Base-by-base conservation (phyloP, 192 early-diverging fungal species). In the Paraglomus occultum region DNA sequence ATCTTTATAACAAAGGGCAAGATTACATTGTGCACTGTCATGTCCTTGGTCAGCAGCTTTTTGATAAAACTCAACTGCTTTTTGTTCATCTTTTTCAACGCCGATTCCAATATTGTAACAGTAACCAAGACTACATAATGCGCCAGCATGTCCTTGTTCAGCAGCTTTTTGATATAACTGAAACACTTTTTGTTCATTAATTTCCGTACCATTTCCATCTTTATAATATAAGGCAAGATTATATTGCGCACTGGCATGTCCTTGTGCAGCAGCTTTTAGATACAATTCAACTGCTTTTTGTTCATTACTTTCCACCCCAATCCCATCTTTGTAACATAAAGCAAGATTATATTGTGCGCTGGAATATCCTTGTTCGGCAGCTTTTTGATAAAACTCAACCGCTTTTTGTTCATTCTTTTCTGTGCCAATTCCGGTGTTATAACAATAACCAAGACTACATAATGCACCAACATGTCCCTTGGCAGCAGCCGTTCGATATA, bases 181-280 rank as follows among this genome's bases (percentile, higher is more conserved):
- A 31, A 85, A 88, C 53, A 84, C 81, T 11, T 81, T 72, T 64
- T 80, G 64, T 68, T 64, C 40, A 64, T 85, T 75, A 71, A 78
- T 80, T 48, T 83, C 74, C 0, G 83, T 69, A 11, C 92, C 92
- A 6, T 88, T 70, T 5, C 91, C 92, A 77, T 93, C 90, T 68
- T 93, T 91, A 60, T 91, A 93, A 38, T 91, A 79, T 66, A 88
- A 89, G 2, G 90, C 93, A 38, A 94, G 82, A 8, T 89, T 91
- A 67, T 92, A 92, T 65, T 92, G 89, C 15, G 90, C 92, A 0
- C 91, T 72, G 20, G 89, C 88, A 63, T 91, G 89, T 20, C 90
- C 91, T 60, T 82, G 83, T 46, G 77, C 72, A 31, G 92, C 91
- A 23, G 81, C 76, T 31, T 76, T 72, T 40, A 79, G 71, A 73